Evolutionary conservation across 2,329 filamentous ascomycete species (phyloP).

Genomic region (Aureobasidium lini): DNA sequence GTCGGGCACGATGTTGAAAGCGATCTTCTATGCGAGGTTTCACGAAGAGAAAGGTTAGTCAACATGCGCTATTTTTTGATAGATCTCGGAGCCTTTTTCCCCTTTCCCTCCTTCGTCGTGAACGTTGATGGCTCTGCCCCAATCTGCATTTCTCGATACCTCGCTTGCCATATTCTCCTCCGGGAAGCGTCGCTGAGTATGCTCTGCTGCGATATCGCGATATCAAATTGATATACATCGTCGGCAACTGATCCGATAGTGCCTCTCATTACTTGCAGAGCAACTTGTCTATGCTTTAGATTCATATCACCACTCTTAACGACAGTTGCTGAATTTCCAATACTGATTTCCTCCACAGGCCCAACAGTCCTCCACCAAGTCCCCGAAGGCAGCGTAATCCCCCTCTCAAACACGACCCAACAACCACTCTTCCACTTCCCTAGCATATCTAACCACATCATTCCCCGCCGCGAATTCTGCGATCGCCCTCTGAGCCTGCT

Average conservation of each 20-base stretch:
- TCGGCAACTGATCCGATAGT: no score
- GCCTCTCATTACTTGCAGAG: no score
- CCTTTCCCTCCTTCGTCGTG: no score
- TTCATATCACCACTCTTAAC: no score
- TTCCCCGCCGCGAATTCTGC: constrained; percentile 90
- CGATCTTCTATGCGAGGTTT: constrained; percentile 61
- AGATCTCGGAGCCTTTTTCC: neutral
- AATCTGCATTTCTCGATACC: no score
- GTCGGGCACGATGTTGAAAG: constrained; percentile 46
- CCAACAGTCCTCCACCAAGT: constrained; percentile 59
- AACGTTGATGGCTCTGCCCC: no score
- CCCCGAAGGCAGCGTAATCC: constrained; percentile 50
- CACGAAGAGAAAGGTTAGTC: constrained; percentile 48
- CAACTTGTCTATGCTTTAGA: no score
- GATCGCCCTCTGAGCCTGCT: constrained; percentile 54
- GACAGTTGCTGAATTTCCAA: no score
- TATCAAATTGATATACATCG: no score
- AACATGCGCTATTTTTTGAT: constrained; percentile 10
- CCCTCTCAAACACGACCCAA: constrained; percentile 37
- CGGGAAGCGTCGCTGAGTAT: no score
- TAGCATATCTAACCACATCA: constrained; percentile 83
- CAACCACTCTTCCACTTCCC: constrained; percentile 75
- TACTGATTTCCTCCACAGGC: constrained; percentile 32
- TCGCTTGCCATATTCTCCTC: no score
- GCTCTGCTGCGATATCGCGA: no score